Base-by-base conservation (phyloP, 257 asterid species). In the Solanum pennellii region DNA sequence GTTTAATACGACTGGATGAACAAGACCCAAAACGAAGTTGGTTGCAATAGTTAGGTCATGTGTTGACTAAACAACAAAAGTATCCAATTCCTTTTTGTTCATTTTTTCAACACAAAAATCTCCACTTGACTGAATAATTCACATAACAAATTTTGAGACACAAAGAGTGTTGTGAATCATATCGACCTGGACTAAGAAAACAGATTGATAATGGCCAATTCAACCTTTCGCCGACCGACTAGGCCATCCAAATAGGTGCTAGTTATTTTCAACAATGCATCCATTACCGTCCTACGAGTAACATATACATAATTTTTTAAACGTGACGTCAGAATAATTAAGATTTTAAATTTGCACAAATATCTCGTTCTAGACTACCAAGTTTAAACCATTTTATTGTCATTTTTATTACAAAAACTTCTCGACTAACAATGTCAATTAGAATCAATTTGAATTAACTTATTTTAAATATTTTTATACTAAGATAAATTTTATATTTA, bases 371-470 rank as follows among this genome's bases (percentile, higher is more conserved):
- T 47, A 47, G 59, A 47, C 7, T 49, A 15, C 3, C 60, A 49
- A 49, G 60, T 47, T 49, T 49, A 49, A 49, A 49, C 3, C 60
- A 49, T 49, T n/a, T 49, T 49, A 49, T 49, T 49, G 6, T 15
- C 0, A 15, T 49, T 49, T 49, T 49, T 49, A 7, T 49, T 49
- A 49, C 9, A 49, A 5, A 49, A 49, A 15, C 9, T 15, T 49
- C 9, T 15, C 60, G 0, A 15, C 0, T 1, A 49, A 15, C 60
- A 49, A 49, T 49, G 1, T 49, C 21, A 49, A 5, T 49, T 49
- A 49, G 1, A 15, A 1, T 15, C 3, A 0, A 2, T 49, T 49
- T 15, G 3, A 5, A 15, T 49, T 5, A 3, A 3, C 0, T 49
- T 7, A 35, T 35, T 35, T 35, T 35, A 35, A 35, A 1, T 49